phyloP scores from a whole-genome alignment of 139 green algal genomes.

The Micromonas commoda region DNA sequence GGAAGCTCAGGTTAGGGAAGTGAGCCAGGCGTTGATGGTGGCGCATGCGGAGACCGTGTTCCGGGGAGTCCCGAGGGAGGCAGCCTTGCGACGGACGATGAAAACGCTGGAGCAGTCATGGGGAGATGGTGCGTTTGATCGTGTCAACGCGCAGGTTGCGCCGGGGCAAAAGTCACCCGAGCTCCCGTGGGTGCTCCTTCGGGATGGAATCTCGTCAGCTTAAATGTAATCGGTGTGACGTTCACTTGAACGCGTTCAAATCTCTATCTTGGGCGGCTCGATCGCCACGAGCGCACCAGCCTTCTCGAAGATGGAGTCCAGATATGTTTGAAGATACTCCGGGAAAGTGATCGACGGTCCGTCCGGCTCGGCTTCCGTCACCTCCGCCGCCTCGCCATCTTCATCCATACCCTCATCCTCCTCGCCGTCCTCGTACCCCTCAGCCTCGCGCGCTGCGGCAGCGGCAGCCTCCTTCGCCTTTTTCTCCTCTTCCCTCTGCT shows the following conservation, averaged over 20 bases:
- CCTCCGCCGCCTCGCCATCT: not conserved
- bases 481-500: not conserved
- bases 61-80: not conserved
- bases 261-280: too few species aligned
- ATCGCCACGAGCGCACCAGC: not conserved
- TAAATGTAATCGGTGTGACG: too few species aligned
- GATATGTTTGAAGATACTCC: not conserved
- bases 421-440: not conserved
- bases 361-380: not conserved
- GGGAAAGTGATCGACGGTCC: not conserved
- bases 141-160: not conserved
- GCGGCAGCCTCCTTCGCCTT: too few species aligned
- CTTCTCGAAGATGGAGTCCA: not conserved
- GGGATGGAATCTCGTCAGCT: too few species aligned
- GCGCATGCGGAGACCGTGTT: conserved; percentile 3
- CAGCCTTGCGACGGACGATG: not conserved
- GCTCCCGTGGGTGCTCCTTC: not conserved
- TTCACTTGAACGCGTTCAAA: too few species aligned
- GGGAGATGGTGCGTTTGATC: not conserved
- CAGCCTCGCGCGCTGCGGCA: too few species aligned
- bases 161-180: not conserved
- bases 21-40: not conserved
- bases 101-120: not conserved
- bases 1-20: conserved; percentile 1
- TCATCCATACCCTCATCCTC: not conserved